Percentiles rank a stretch among this genome's conserved stretches.
phyloP scores from a whole-genome alignment of 176 grass and related monocot species.

The Miscanthus lutarioriparius region DNA sequence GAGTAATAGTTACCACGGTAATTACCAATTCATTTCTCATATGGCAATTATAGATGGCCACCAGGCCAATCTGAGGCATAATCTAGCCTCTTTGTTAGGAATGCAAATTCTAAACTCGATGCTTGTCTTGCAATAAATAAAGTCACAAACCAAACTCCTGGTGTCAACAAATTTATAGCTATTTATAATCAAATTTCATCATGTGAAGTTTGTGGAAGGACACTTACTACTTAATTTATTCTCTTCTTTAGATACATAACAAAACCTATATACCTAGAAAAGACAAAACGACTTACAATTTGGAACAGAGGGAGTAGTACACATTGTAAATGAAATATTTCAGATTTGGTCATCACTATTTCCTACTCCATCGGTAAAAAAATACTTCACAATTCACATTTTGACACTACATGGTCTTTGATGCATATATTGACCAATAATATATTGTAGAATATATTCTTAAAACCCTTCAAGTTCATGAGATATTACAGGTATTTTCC shows the following conservation, averaged over 20 bases:
- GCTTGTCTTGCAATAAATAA: neutral
- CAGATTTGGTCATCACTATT: neutral
- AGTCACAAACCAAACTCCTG: neutral
- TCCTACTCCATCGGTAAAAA: neutral
- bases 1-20: conserved; percentile 13
- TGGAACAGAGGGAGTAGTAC: neutral
- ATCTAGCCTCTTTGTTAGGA: neutral
- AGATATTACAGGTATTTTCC: neutral
- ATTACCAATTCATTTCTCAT: neutral
- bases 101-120: neutral
- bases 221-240: neutral
- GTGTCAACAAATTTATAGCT: neutral
- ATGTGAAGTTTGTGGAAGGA: neutral
- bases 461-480: neutral
- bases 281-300: neutral
- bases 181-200: neutral
- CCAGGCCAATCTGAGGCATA: neutral
- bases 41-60: neutral
- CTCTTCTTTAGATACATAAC: neutral
- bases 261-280: neutral
- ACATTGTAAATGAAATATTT: neutral
- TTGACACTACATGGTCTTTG: neutral
- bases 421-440: neutral
- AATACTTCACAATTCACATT: neutral
- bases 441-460: neutral